A percentile compares a stretch with the other conserved stretches of the same genome.
These are phyloP conservation scores for Talaromyces sp. DNA, from an alignment of 2,329 filamentous ascomycete genomes.

Conservation along the genomic window DNA sequence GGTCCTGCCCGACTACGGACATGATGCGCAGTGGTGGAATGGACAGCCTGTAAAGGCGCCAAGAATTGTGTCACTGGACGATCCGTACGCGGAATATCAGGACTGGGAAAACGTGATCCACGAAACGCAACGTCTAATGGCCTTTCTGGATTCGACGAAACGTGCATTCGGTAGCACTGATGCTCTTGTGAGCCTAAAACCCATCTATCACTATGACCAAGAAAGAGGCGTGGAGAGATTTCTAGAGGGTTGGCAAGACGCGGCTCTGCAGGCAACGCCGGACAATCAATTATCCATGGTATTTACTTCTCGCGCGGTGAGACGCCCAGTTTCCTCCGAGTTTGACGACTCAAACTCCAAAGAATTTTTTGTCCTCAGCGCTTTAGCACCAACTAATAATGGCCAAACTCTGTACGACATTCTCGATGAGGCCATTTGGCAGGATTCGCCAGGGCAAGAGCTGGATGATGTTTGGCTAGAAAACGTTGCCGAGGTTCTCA, in stretches of 20 bases:
- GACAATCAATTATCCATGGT: conserved; percentile 37
- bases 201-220: conserved; percentile 25
- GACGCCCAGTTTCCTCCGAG: conserved; percentile 24
- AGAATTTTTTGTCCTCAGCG: conserved; percentile 34
- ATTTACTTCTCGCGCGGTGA: conserved; percentile 44
- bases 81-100: conserved; percentile 25
- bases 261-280: conserved; percentile 38
- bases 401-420: conserved; percentile 49
- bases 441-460: conserved; percentile 31
- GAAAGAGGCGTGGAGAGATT: conserved; percentile 40
- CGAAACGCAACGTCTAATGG: conserved; percentile 58
- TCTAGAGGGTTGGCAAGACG: conserved; percentile 45
- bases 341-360: conserved; percentile 26
- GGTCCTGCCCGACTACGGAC: conserved; percentile 47
- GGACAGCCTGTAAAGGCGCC: conserved; percentile 48
- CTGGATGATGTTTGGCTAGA: conserved; percentile 45
- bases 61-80: conserved; percentile 44
- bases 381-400: conserved; percentile 31
- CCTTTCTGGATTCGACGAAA: conserved; percentile 53
- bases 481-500: conserved; percentile 50
- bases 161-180: conserved; percentile 56
- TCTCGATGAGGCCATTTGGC: conserved; percentile 48
- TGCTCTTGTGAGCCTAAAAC: conserved; percentile 42
- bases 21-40: conserved; percentile 58
- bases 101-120: conserved; percentile 45